Conservation (phyloP, 139 green algal genomes). For the Tetradesmus obliquus region DNA sequence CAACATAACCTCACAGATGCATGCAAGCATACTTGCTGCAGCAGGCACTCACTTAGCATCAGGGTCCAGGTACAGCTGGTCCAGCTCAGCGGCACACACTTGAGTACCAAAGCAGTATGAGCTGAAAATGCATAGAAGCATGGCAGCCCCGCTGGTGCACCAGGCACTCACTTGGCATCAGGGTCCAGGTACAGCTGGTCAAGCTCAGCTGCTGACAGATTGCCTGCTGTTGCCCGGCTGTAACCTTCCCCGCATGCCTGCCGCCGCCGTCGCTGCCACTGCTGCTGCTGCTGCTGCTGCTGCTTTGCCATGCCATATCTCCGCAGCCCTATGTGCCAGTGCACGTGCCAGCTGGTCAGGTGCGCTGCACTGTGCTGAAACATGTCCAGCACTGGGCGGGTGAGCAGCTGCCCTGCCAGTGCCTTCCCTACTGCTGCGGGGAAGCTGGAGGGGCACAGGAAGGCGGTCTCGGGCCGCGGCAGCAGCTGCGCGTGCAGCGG, state of each 20-base stretch:
- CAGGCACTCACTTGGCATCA: not conserved
- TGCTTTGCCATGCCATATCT: not conserved
- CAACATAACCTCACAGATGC: too few relatives aligned
- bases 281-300: not conserved
- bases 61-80: too few relatives aligned
- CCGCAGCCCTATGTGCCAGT: slow-evolving; percentile 24
- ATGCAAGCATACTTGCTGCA: too few relatives aligned
- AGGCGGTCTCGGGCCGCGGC: not conserved
- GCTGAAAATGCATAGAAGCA: too few relatives aligned
- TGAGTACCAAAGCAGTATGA: too few relatives aligned
- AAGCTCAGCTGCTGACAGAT: not conserved
- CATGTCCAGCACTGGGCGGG: not conserved
- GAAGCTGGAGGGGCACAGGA: not conserved
- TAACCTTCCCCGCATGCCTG: not conserved
- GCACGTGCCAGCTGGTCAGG: not conserved
- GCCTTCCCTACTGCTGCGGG: not conserved
- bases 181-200: slow-evolving; percentile 12
- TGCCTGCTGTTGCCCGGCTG: too few relatives aligned
- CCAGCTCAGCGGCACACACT: too few relatives aligned
- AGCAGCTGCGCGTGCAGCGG: slow-evolving; percentile 20
- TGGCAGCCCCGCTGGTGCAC: too few relatives aligned
- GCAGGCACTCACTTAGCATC: not conserved
- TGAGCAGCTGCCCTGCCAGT: not conserved
- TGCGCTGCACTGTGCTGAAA: not conserved
- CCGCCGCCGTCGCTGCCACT: not conserved